Conservation (phyloP, 495 filamentous ascomycete genomes). For the Tirmania nivea region DNA sequence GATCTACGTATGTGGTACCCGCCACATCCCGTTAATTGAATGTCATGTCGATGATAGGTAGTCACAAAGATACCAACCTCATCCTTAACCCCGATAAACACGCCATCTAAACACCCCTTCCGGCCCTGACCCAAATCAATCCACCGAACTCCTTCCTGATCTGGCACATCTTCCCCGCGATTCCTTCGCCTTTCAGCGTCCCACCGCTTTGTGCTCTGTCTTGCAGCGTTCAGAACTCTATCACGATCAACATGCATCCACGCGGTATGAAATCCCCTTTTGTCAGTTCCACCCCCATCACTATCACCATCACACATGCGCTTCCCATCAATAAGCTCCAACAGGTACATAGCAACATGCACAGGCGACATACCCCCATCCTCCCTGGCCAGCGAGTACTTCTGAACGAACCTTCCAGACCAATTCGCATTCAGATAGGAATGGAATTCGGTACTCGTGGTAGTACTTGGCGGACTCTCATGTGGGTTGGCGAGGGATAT, state of each 20-base stretch:
- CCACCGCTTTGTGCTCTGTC: constrained; percentile 19
- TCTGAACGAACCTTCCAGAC: constrained; percentile 11
- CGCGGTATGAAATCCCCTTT: constrained; percentile 28
- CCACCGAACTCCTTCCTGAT: constrained; percentile 5
- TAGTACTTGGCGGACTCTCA: too few species aligned
- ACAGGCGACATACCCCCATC: constrained; percentile 38
- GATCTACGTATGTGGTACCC: constrained; percentile 33
- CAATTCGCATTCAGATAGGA: constrained; percentile 19
- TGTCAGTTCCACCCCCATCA: too few species aligned
- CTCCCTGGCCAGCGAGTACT: constrained; percentile 11
- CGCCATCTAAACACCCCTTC: constrained; percentile 57
- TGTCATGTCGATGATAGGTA: background rate
- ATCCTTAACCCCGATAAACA: constrained; percentile 76
- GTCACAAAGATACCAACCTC: constrained; percentile 62
- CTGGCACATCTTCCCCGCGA: constrained; percentile 1
- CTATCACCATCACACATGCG: too few species aligned
- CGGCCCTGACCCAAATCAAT: constrained; percentile 5
- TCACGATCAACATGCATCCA: constrained; percentile 42
- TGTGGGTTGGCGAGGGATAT: too few species aligned
- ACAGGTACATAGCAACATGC: constrained; percentile 43
- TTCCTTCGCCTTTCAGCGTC: background rate
- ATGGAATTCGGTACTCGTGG: constrained; percentile 13
- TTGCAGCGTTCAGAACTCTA: constrained; percentile 40
- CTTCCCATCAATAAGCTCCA: constrained; percentile 45
- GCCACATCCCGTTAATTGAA: background rate